phyloP scores from a whole-genome alignment of 2,329 filamentous ascomycete genomes.

The Talaromyces sp. region DNA sequence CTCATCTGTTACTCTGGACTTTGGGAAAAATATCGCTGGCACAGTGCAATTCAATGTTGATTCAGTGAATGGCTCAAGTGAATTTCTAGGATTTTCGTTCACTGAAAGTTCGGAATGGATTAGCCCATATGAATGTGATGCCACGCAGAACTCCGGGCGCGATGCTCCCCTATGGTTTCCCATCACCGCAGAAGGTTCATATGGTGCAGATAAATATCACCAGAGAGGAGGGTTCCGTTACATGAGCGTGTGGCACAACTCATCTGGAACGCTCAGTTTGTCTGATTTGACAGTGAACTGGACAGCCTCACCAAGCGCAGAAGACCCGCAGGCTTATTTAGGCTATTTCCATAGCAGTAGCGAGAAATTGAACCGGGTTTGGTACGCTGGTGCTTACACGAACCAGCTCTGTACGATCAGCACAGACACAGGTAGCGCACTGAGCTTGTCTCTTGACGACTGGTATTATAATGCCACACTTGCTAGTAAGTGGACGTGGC shows the following conservation, averaged over 20 bases:
- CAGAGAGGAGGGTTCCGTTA: conserved; percentile 45
- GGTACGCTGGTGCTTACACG: conserved; percentile 53
- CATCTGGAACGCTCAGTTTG: conserved; percentile 36
- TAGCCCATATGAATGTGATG: conserved; percentile 41
- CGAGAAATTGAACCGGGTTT: conserved; percentile 50
- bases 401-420: conserved; percentile 29
- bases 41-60: conserved; percentile 30
- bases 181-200: conserved; percentile 31
- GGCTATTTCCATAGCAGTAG: conserved; percentile 49
- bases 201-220: conserved; percentile 38
- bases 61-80: conserved; percentile 17
- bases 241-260: conserved; percentile 41
- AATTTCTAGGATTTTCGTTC: conserved; percentile 36
- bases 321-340: conserved; percentile 33
- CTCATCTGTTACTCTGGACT: conserved; percentile 37
- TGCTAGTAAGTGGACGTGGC: background rate
- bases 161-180: conserved; percentile 48
- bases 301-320: conserved; percentile 40
- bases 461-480: background rate
- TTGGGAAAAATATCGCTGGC: conserved; percentile 35
- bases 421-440: conserved; percentile 17
- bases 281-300: conserved; percentile 18
- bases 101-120: conserved; percentile 45
- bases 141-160: conserved; percentile 41
- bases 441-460: background rate